Base-by-base conservation (phyloP, 2,329 filamentous ascomycete species). In the Bimuria novae-zelandiae region DNA sequence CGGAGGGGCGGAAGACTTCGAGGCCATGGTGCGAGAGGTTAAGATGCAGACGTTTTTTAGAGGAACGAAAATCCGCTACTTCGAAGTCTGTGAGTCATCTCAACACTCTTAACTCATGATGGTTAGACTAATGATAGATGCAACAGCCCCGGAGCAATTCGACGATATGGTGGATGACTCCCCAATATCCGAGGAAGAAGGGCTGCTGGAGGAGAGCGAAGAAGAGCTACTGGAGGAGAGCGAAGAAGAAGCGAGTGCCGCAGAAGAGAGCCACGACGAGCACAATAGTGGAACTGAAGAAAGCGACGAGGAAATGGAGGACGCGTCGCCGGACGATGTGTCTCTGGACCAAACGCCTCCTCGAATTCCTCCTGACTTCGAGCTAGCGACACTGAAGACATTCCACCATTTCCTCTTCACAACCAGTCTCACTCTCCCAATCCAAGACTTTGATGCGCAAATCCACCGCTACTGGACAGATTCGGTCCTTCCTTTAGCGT, bases 1-100 rank as follows among this genome's bases (percentile, higher is more conserved):
- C 50, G 57, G 56, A 3, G 43, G 43, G 25, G 22, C 21, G 17
- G 29, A 46, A 12, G 36, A 51, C 2, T 27, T 37, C 14, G 19
- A 37, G 7, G 12, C 53, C 7, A 57, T 57, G 36, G 55, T 60
- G 14, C 40, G 51, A 16, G 35, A 59, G 8, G 67, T 62, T 10
- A 60, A 52, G 14, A 57, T 75, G n/a, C 72, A 75, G 56, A 75
- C 72, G 0, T 74, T 75, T 54, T 76, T 75, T 54, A 58, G 69
- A 4, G 72, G 72, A 4, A 75, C 70, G 1, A 75, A 75, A 56
- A 27, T 75, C 11, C 63, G 59, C 29, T 75, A 76, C 51, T 76
- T 76, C 44, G 66, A 75, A 50, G 72, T 76, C 35, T 46, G 43
- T 44, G n/a, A 32, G 41, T 33, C 6, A 7, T 32, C 3, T 7